phyloP scores from a whole-genome alignment of 495 filamentous ascomycete genomes.

The Neurospora terricola region DNA sequence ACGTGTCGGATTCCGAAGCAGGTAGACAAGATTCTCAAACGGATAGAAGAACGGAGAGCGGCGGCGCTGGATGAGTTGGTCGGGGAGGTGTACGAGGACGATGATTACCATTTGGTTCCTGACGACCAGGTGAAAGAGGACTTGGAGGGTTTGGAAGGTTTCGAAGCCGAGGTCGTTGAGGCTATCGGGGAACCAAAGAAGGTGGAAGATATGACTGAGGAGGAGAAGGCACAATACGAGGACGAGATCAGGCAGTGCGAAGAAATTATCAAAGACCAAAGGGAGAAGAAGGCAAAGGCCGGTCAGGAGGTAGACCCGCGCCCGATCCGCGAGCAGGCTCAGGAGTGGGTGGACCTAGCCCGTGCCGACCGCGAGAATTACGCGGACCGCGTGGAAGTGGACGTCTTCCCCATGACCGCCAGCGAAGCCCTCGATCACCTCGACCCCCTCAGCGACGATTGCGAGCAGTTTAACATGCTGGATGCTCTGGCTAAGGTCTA shows the following conservation, averaged over 20 bases:
- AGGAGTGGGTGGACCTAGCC: background rate
- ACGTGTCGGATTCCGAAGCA: constrained; percentile 77
- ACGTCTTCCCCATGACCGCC: background rate
- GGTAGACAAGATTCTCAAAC: constrained; percentile 41
- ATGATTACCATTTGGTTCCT: background rate
- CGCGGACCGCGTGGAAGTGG: background rate
- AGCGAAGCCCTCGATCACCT: background rate
- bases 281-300: background rate
- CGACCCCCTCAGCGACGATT: background rate
- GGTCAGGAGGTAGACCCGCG: background rate
- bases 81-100: constrained; percentile 7
- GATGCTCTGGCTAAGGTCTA: too few species aligned
- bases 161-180: background rate
- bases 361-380: background rate
- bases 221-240: background rate
- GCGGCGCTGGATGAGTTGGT: constrained; percentile 21
- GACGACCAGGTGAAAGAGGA: background rate
- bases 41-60: constrained; percentile 35
- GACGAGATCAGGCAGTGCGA: background rate
- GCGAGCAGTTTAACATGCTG: constrained; percentile 5
- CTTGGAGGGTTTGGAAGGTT: background rate
- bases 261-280: background rate
- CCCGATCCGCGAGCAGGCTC: background rate
- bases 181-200: background rate
- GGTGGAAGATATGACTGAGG: background rate